Percentiles rank a stretch among this genome's conserved stretches.
These are phyloP conservation scores for Aspergillus tamarii DNA, from an alignment of 2,329 filamentous ascomycete species.

Conservation along the genomic window DNA sequence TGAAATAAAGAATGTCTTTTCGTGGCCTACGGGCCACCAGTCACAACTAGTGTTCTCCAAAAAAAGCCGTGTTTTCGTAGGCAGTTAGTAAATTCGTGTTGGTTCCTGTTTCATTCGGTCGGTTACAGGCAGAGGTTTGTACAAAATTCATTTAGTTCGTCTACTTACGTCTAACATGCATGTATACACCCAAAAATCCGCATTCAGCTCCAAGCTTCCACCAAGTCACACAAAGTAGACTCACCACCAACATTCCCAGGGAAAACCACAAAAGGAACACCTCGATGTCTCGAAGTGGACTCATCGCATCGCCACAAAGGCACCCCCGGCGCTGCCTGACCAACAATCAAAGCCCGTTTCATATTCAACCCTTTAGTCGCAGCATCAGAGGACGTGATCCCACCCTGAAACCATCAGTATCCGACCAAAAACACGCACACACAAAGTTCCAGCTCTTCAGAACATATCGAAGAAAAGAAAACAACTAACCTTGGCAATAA, in stretches of 20 bases:
- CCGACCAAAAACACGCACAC: too few relatives aligned
- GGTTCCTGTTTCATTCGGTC: background rate
- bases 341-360: constrained; percentile 58
- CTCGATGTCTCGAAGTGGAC: constrained; percentile 52
- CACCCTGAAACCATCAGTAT: constrained; percentile 45
- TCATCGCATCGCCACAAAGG: constrained; percentile 64
- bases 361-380: constrained; percentile 61
- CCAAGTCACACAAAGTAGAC: constrained; percentile 51
- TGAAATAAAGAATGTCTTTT: constrained; percentile 27
- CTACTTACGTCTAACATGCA: background rate
- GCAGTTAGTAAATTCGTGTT: background rate
- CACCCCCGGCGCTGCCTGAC: constrained; percentile 61
- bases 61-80: background rate
- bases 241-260: constrained; percentile 61
- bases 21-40: constrained; percentile 26
- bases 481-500: constrained; percentile 55
- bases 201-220: constrained; percentile 41
- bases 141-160: background rate
- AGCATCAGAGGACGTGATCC: constrained; percentile 63
- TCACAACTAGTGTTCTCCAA: background rate
- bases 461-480: background rate
- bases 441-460: too few relatives aligned
- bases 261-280: constrained; percentile 61
- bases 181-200: background rate
- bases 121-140: background rate